Evolutionary conservation across 2,329 filamentous ascomycete genomes (phyloP).

Genomic region (Alternaria viburni): DNA sequence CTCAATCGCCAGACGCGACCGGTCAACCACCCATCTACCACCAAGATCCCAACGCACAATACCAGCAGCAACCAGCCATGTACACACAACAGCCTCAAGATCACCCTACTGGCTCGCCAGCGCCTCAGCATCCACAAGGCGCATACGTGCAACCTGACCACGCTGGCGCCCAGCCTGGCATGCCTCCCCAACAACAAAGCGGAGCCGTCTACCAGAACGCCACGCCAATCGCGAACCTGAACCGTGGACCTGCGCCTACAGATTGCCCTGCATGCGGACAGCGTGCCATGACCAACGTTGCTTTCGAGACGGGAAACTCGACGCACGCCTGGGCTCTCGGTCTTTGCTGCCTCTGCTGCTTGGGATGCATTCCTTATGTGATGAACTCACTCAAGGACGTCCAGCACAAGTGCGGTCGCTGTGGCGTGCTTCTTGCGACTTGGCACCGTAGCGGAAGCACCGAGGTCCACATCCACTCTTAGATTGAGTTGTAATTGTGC

Average conservation of each 20-base stretch:
- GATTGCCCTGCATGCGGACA: conserved; percentile 57
- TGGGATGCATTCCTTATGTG: conserved; percentile 59
- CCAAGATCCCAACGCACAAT: conserved; percentile 38
- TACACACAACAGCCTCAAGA: conserved; percentile 28
- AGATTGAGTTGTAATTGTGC: background rate
- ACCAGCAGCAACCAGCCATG: conserved; percentile 11
- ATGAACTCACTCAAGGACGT: conserved; percentile 57
- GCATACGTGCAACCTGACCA: conserved; percentile 22
- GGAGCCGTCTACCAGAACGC: conserved; percentile 46
- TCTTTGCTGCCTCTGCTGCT: conserved; percentile 52
- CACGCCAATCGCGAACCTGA: conserved; percentile 42
- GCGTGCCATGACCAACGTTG: conserved; percentile 47
- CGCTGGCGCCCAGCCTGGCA: conserved; percentile 30
- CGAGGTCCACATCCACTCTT: conserved; percentile 52
- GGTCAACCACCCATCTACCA: conserved; percentile 38
- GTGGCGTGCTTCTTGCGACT: conserved; percentile 53
- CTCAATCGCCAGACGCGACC: conserved; percentile 39
- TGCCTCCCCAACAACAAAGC: conserved; percentile 43
- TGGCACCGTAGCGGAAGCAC: conserved; percentile 58
- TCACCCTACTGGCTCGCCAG: conserved; percentile 23
- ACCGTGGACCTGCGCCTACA: conserved; percentile 49
- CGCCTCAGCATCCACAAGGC: conserved; percentile 31
- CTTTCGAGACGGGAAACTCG: conserved; percentile 47
- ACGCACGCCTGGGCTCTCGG: conserved; percentile 55
- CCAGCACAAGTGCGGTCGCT: conserved; percentile 56